These are phyloP conservation scores for Penicillium manginii DNA, from an alignment of 495 filamentous ascomycete species.

Conservation along the genomic window DNA sequence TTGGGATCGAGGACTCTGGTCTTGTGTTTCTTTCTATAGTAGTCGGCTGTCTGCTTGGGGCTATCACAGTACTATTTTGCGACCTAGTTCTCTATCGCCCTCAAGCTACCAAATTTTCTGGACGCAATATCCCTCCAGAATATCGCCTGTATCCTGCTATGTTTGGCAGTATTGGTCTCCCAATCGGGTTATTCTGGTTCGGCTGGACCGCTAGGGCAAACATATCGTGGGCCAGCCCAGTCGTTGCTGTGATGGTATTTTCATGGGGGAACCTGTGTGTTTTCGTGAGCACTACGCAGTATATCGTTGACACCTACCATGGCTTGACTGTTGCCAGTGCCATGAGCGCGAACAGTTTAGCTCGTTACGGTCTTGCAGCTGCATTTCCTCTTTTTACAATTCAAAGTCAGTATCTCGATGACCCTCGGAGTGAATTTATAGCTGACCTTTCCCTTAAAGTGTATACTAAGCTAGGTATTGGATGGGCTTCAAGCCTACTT, in stretches of 20 bases:
- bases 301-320: slow-evolving; percentile 61
- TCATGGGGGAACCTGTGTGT: slow-evolving; percentile 67
- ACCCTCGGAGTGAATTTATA: background rate
- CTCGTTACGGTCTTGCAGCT: slow-evolving; percentile 63
- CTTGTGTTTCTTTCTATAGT: slow-evolving; percentile 63
- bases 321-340: slow-evolving; percentile 35
- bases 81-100: slow-evolving; percentile 36
- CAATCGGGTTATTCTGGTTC: slow-evolving; percentile 55
- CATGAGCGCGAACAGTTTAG: slow-evolving; percentile 56
- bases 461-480: slow-evolving; percentile 58
- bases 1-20: slow-evolving; percentile 53
- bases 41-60: slow-evolving; percentile 56
- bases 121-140: slow-evolving; percentile 50
- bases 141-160: slow-evolving; percentile 62
- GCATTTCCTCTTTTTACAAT: slow-evolving; percentile 69
- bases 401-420: slow-evolving; percentile 47
- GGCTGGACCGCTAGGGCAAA: slow-evolving; percentile 43
- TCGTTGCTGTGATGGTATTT: slow-evolving; percentile 63
- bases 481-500: slow-evolving; percentile 61
- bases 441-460: slow-evolving; percentile 38
- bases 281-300: slow-evolving; percentile 52
- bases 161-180: slow-evolving; percentile 59
- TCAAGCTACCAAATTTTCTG: slow-evolving; percentile 31
- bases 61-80: slow-evolving; percentile 47
- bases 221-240: slow-evolving; percentile 44